Evolutionary conservation across 2,329 filamentous ascomycete species (phyloP).

Genomic region (Pezicula carpinea): DNA sequence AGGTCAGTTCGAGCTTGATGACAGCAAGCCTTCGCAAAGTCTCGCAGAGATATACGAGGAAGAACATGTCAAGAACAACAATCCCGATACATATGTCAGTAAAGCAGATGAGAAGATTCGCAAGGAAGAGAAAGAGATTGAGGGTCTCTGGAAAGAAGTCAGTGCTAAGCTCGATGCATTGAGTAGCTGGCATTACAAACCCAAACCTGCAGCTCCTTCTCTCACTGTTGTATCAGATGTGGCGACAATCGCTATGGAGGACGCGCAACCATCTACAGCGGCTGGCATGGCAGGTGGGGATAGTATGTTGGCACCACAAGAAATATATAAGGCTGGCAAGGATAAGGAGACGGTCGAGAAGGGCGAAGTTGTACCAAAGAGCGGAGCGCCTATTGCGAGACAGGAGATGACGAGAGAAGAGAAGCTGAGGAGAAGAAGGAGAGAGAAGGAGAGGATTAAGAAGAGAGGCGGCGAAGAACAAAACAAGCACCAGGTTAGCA

Average conservation of each 20-base stretch:
- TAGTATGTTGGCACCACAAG: constrained; percentile 85
- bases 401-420: constrained; percentile 89
- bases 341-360: constrained; percentile 48
- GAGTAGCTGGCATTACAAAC: constrained; percentile 92
- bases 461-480: constrained; percentile 55
- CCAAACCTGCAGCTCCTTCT: constrained; percentile 74
- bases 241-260: constrained; percentile 90
- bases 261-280: constrained; percentile 81
- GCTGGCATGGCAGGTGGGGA: constrained; percentile 64
- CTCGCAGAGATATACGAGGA: constrained; percentile 93
- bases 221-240: constrained; percentile 87
- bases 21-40: constrained; percentile 80
- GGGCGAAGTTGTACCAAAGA: constrained; percentile 73
- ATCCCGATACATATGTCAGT: constrained; percentile 76
- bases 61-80: constrained; percentile 73
- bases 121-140: constrained; percentile 79
- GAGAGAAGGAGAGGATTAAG: constrained; percentile 80
- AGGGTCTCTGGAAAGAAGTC: constrained; percentile 76
- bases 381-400: constrained; percentile 69
- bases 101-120: constrained; percentile 76
- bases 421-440: constrained; percentile 68
- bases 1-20: constrained; percentile 69
- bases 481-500: constrained; percentile 46
- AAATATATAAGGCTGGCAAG: constrained; percentile 81
- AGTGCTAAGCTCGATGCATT: constrained; percentile 79